A percentile compares a stretch with the other conserved stretches of the same genome.
phyloP scores from a whole-genome alignment of 306 rosid species.

The Coriaria nepalensis region DNA sequence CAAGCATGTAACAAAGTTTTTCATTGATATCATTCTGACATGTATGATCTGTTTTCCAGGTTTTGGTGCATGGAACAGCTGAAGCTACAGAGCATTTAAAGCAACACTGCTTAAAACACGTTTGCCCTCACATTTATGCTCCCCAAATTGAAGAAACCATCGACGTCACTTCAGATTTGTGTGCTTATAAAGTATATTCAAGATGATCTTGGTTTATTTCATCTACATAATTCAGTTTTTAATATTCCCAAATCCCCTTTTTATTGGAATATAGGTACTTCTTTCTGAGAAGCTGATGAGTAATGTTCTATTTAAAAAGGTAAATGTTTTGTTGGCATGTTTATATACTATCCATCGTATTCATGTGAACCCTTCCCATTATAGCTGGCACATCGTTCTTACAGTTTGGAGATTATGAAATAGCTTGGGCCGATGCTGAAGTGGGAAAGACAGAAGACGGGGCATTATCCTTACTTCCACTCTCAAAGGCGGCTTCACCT shows the following conservation, averaged over 20 bases:
- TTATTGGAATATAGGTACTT: conserved; percentile 55
- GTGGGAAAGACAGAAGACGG: conserved; percentile 63
- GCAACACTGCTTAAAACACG: conserved; percentile 71
- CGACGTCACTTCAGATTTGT: conserved; percentile 90
- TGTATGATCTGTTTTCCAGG: conserved; percentile 27
- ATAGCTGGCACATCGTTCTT: conserved; percentile 15
- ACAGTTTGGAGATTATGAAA: conserved; percentile 84
- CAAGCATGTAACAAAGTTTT: too few species aligned
- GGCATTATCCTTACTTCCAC: conserved; percentile 49
- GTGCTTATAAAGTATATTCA: conserved; percentile 74
- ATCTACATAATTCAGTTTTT: conserved; percentile 3
- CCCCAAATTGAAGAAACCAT: conserved; percentile 91
- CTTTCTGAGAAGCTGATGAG: conserved; percentile 89
- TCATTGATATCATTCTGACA: not conserved
- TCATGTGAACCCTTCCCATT: conserved; percentile 6
- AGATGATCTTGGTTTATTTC: conserved; percentile 7
- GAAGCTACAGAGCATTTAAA: conserved; percentile 98
- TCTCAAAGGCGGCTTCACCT: conserved; percentile 44
- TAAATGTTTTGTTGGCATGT: conserved; percentile 13
- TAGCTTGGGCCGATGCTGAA: conserved; percentile 88
- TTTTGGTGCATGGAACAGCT: conserved; percentile 96
- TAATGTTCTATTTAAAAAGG: conserved; percentile 83
- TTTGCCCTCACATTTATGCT: conserved; percentile 84
- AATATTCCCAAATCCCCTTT: conserved; percentile 13
- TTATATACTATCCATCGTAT: not conserved